These are phyloP conservation scores for Fusarium falciforme DNA, from an alignment of 2,329 filamentous ascomycete genomes.

Conservation along the genomic window DNA sequence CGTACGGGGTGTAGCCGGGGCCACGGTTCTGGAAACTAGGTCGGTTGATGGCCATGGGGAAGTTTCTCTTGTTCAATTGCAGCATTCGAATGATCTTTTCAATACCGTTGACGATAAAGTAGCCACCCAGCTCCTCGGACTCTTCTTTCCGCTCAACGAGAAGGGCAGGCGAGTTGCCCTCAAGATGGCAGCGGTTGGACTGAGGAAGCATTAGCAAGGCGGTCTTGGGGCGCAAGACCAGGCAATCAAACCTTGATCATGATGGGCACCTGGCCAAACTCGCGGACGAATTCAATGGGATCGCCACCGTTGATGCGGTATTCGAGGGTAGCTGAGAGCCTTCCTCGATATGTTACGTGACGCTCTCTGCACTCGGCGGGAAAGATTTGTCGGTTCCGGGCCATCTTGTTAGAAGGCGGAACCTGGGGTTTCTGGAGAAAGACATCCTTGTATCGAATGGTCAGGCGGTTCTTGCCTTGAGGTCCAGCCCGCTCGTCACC, in stretches of 20 bases:
- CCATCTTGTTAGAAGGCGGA: slow-evolving; percentile 85
- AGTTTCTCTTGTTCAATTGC: slow-evolving; percentile 90
- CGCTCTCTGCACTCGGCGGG: slow-evolving; percentile 95
- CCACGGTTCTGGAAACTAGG: slow-evolving; percentile 91
- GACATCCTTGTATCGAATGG: slow-evolving; percentile 82
- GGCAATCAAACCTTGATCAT: slow-evolving; percentile 82
- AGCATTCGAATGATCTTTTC: slow-evolving; percentile 96
- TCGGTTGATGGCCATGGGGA: slow-evolving; percentile 92
- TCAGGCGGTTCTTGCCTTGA: slow-evolving; percentile 77
- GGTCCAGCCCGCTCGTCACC: slow-evolving; percentile 73
- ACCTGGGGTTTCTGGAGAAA: slow-evolving; percentile 85
- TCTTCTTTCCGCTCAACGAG: slow-evolving; percentile 92
- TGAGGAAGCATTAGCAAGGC: slow-evolving; percentile 49
- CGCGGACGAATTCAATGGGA: slow-evolving; percentile 82
- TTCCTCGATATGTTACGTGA: slow-evolving; percentile 90
- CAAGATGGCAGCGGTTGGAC: slow-evolving; percentile 91
- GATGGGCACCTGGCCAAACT: slow-evolving; percentile 89
- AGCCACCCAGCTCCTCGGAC: slow-evolving; percentile 94
- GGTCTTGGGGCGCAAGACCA: neutral
- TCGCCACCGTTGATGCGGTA: slow-evolving; percentile 90
- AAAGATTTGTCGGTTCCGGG: slow-evolving; percentile 84
- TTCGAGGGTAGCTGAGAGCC: slow-evolving; percentile 84
- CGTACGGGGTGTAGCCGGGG: slow-evolving; percentile 86
- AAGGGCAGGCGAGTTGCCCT: slow-evolving; percentile 83
- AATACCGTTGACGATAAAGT: slow-evolving; percentile 97